A percentile compares a stretch with the other conserved stretches of the same genome.
Conservation (phyloP, 2,329 filamentous ascomycete genomes). For the Ophidiomyces ophidiicola region DNA sequence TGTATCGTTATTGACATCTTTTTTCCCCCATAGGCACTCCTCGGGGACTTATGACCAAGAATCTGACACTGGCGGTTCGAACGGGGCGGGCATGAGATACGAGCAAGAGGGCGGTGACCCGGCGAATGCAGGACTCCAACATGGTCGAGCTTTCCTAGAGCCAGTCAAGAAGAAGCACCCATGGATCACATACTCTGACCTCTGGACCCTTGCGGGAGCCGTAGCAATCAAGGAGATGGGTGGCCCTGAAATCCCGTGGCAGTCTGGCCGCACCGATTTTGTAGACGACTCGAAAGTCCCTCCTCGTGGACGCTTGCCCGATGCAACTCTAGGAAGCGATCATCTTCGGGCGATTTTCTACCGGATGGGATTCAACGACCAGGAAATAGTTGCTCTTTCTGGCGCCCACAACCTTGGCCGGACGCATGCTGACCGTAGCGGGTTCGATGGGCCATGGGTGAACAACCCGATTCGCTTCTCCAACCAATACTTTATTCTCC, state of each 20-base stretch:
- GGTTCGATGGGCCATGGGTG: constrained; percentile 49
- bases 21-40: constrained; percentile 40
- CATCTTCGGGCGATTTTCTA: constrained; percentile 47
- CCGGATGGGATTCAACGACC: constrained; percentile 49
- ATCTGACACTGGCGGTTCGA: constrained; percentile 51
- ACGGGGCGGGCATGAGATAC: constrained; percentile 55
- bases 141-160: constrained; percentile 52
- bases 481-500: constrained; percentile 46
- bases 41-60: constrained; percentile 49
- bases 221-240: constrained; percentile 50
- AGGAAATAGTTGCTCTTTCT: constrained; percentile 46
- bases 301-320: constrained; percentile 46
- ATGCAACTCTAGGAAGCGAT: constrained; percentile 43
- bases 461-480: constrained; percentile 48
- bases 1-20: background rate
- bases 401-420: constrained; percentile 48
- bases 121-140: constrained; percentile 52
- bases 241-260: constrained; percentile 46
- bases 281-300: constrained; percentile 50
- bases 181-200: constrained; percentile 54
- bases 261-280: constrained; percentile 48
- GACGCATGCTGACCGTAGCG: constrained; percentile 44
- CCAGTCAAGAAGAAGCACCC: constrained; percentile 47
- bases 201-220: constrained; percentile 52
- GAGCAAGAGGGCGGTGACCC: constrained; percentile 53